Base-by-base conservation (phyloP, 768 basidiomycete genomes). In the Lentinula detonsa region DNA sequence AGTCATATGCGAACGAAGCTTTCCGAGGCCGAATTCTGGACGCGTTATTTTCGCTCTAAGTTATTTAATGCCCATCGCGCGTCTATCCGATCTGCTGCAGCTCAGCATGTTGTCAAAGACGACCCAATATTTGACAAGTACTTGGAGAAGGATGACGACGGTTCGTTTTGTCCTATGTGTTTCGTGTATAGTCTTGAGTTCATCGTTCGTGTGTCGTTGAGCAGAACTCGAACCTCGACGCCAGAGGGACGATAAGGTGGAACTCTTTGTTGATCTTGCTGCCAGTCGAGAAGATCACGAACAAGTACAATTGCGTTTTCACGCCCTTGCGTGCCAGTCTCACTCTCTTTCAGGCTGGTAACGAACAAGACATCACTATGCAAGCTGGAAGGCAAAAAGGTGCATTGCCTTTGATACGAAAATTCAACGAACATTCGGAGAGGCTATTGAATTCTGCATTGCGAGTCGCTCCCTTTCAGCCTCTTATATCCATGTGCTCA, bases 381-480 rank as follows among this genome's bases (percentile, higher is more conserved):
- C 93, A 93, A 70, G 86, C 96, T 13, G 97, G 97, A 15, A 83
- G 88, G 67, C 91, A 97, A 71, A 82, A 86, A 54, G 89, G 87
- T 39, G 90, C 92, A 11, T 74, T 99, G 23, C 97, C 97, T 0
- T 80, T 98, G 51, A 98, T 99, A 65, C 83, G 96, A 53, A 91
- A 95, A 70, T 98, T 99, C 75, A 99, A 98, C 68, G 94, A 98
- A 68, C 97, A 99, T 72, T 97, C 94, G 0, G 93, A 96, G 66
- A 77, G 94, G 65, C 76, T 98, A 9, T 76, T 98, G 13, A 88
- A 90, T 61, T 86, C 91, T 46, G 88, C 90, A 4, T 67, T 93
- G 91, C 90, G 68, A 66, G 72, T 65, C 16, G 50, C 40, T 35
- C 16, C 39, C 58, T 31, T 18, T 45, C 10, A 31, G 1, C 23